A percentile compares a stretch with the other conserved stretches of the same genome.
Evolutionary conservation across 1,284 basidiomycete species (phyloP).

Genomic region (Ceratobasidium sp.): DNA sequence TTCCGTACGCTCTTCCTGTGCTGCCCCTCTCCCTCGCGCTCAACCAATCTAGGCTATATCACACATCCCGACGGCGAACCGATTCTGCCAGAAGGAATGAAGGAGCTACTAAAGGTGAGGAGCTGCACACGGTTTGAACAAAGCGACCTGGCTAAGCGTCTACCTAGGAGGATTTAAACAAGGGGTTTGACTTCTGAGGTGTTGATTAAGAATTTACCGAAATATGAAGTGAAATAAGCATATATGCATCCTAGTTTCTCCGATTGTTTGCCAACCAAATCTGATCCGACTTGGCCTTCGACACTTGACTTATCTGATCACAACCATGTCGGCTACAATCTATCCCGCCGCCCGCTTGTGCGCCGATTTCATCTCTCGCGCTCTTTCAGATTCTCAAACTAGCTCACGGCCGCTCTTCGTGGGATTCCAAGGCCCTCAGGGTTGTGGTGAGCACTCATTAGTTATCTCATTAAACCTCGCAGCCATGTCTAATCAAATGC

Average conservation of each 20-base stretch:
- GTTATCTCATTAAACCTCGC: conserved; percentile 58
- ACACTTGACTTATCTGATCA: conserved; percentile 1
- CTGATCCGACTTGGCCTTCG: neutral
- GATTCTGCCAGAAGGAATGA: conserved; percentile 91
- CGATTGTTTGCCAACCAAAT: neutral
- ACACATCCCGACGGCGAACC: conserved; percentile 65
- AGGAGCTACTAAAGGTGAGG: conserved; percentile 72
- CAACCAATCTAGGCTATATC: conserved; percentile 61
- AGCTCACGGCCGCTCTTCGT: conserved; percentile 71
- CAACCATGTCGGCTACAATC: conserved; percentile 31
- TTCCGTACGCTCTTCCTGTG: conserved; percentile 73
- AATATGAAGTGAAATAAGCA: neutral
- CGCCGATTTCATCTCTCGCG: conserved; percentile 25
- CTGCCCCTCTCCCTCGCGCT: conserved; percentile 2
- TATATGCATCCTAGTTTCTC: conserved; percentile 11
- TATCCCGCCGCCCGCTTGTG: conserved; percentile 39
- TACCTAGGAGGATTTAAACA: conserved; percentile 79
- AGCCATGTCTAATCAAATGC: conserved; percentile 60
- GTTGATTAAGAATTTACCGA: neutral
- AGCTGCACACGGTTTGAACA: neutral
- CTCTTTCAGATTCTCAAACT: conserved; percentile 31
- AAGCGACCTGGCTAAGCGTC: no score
- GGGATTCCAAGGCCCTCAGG: conserved; percentile 89
- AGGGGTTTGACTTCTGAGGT: conserved; percentile 81
- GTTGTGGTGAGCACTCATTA: conserved; percentile 79